Conservation (phyloP, 2,329 filamentous ascomycete species). For the Thyridium curvatum region DNA sequence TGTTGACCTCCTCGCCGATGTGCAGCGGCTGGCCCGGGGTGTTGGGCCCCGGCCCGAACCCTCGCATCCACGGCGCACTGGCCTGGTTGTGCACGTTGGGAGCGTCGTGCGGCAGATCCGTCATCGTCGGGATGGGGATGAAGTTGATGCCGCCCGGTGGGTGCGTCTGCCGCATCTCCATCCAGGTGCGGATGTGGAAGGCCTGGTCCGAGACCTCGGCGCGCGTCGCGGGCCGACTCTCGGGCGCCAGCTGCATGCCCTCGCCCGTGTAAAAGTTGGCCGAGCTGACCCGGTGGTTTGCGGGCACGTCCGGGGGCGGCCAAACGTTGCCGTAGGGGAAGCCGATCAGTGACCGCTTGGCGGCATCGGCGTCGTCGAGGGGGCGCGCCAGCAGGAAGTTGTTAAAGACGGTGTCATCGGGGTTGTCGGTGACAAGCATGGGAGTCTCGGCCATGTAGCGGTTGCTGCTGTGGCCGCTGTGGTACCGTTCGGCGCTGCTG, state of each 20-base stretch:
- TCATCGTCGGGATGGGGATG: too few relatives aligned
- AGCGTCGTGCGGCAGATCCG: too few relatives aligned
- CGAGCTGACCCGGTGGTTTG: constrained; percentile 43
- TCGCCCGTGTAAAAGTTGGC: constrained; percentile 16
- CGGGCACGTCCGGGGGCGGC: constrained; percentile 69
- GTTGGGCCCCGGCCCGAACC: constrained; percentile 8
- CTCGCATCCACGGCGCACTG: too few relatives aligned
- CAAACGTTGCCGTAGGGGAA: constrained; percentile 56
- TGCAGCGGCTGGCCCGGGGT: constrained; percentile 24
- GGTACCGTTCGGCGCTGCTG: too few relatives aligned
- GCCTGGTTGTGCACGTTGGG: too few relatives aligned
- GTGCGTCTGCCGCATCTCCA: constrained; percentile 47
- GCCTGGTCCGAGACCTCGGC: constrained; percentile 59
- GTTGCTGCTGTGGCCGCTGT: constrained; percentile 6
- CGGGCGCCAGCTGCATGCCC: constrained; percentile 16
- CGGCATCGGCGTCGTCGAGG: constrained; percentile 26
- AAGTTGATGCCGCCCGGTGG: constrained; percentile 8
- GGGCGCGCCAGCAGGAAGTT: constrained; percentile 62
- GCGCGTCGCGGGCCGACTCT: constrained; percentile 36
- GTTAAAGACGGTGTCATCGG: constrained; percentile 49
- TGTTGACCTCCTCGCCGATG: constrained; percentile 51
- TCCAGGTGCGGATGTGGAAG: constrained; percentile 73
- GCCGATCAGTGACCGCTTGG: constrained; percentile 16
- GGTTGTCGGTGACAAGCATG: constrained; percentile 40
- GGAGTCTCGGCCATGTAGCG: constrained; percentile 44